These are phyloP conservation scores for Drosera spatulata DNA, from an alignment of 179 eudicot genomes.

Conservation along the genomic window DNA sequence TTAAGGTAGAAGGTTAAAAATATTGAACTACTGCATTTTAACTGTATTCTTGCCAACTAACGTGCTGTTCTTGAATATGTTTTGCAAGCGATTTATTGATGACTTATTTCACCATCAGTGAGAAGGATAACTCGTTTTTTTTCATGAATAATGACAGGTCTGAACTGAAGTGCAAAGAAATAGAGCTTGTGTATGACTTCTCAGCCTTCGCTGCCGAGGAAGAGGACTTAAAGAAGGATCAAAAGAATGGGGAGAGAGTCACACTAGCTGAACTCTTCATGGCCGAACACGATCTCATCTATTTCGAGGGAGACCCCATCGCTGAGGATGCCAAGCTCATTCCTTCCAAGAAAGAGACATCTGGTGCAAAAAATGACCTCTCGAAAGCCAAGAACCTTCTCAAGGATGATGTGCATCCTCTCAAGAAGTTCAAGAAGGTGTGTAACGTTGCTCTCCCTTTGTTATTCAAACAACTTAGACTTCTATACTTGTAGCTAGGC, in stretches of 20 bases:
- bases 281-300: constrained; percentile 22
- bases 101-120: background rate
- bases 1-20: too few relatives aligned
- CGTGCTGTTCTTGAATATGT: background rate
- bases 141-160: background rate
- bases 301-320: background rate
- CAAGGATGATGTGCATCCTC: constrained; percentile 34
- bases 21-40: too few relatives aligned
- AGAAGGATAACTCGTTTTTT: background rate
- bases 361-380: constrained; percentile 14
- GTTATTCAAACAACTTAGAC: too few relatives aligned
- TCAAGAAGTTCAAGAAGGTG: constrained; percentile 46
- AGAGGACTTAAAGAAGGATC: constrained; percentile 5
- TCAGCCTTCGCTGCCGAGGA: constrained; percentile 2
- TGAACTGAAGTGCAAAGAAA: background rate
- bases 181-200: background rate
- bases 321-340: background rate
- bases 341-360: constrained; percentile 7
- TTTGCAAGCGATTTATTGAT: background rate
- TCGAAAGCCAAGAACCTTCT: constrained; percentile 40
- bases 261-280: constrained; percentile 54
- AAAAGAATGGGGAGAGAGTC: constrained; percentile 26
- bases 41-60: too few relatives aligned
- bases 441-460: too few relatives aligned
- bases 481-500: too few relatives aligned